phyloP scores from a whole-genome alignment of 2,329 filamentous ascomycete genomes.

The Trichoderma atroviride region DNA sequence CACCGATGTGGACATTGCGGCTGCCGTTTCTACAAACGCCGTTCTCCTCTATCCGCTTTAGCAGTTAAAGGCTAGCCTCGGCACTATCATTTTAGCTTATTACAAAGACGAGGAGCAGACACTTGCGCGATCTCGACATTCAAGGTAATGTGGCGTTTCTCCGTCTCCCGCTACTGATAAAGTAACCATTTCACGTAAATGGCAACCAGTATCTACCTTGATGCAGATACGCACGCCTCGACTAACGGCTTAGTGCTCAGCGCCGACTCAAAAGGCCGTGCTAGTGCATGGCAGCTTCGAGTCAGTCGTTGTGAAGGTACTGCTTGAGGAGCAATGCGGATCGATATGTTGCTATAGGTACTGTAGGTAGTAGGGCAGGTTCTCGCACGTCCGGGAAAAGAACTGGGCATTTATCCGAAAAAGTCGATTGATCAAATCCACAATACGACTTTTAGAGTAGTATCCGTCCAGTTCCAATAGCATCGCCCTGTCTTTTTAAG shows the following conservation, averaged over 20 bases:
- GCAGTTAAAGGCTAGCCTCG: not conserved
- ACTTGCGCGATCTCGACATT: constrained; percentile 12
- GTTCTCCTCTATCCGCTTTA: not conserved
- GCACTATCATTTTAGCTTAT: constrained; percentile 10
- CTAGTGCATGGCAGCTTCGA: constrained; percentile 7
- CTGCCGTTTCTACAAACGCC: not conserved
- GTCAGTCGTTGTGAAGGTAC: not conserved
- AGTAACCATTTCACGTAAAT: not conserved
- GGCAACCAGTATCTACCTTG: constrained; percentile 1
- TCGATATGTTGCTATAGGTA: too few species aligned
- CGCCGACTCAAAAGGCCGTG: not conserved
- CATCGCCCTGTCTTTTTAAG: constrained; percentile 5
- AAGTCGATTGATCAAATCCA: constrained; percentile 7
- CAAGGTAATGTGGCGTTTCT: not conserved
- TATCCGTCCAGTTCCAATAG: not conserved
- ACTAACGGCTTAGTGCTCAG: not conserved
- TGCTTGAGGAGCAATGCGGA: not conserved
- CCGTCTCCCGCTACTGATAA: not conserved
- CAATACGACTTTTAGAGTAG: not conserved
- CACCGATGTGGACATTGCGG: not conserved
- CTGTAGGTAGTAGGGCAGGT: not conserved
- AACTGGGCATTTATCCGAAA: not conserved
- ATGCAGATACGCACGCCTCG: constrained; percentile 10
- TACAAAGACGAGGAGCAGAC: constrained; percentile 7
- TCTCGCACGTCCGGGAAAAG: constrained; percentile 3